Conservation (phyloP, 2,329 filamentous ascomycete species). For the Aspergillus piperis region DNA sequence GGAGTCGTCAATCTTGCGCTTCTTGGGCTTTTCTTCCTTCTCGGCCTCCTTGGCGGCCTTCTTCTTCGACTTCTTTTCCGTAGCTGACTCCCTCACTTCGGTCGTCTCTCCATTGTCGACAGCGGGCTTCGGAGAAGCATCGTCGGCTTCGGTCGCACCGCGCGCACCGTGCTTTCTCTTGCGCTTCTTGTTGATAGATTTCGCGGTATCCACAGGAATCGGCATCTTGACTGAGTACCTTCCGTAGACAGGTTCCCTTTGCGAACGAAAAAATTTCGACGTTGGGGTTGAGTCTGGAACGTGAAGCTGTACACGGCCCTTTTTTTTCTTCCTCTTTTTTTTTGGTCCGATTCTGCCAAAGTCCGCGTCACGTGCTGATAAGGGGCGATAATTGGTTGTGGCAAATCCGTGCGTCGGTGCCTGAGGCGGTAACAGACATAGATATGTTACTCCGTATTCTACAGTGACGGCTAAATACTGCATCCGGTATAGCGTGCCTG, state of each 20-base stretch:
- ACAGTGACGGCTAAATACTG: no score
- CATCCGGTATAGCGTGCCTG: no score
- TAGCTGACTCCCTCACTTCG: slow-evolving; percentile 17
- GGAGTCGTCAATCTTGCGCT: slow-evolving; percentile 41
- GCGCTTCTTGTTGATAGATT: slow-evolving; percentile 45
- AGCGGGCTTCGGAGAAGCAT: slow-evolving; percentile 29
- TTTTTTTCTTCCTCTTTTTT: slow-evolving; percentile 29
- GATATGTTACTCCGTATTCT: no score
- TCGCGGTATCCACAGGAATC: slow-evolving; percentile 40
- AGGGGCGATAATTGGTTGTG: neutral
- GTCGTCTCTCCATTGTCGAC: slow-evolving; percentile 25
- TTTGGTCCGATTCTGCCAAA: slow-evolving; percentile 30
- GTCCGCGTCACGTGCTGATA: slow-evolving; percentile 38
- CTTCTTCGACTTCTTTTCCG: slow-evolving; percentile 23
- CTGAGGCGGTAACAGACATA: slow-evolving; percentile 14
- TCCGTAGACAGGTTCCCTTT: slow-evolving; percentile 9
- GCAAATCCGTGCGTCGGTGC: slow-evolving; percentile 7
- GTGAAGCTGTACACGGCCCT: slow-evolving; percentile 14
- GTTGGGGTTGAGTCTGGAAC: slow-evolving; percentile 2
- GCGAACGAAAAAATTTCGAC: slow-evolving; percentile 10
- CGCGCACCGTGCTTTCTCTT: slow-evolving; percentile 47
- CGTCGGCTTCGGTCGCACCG: slow-evolving; percentile 28
- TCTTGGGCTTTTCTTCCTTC: slow-evolving; percentile 36
- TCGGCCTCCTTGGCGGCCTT: slow-evolving; percentile 19
- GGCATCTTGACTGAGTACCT: slow-evolving; percentile 31